Evolutionary conservation across 805 yeast genomes (phyloP).

Genomic region (Candida endomychidarum): DNA sequence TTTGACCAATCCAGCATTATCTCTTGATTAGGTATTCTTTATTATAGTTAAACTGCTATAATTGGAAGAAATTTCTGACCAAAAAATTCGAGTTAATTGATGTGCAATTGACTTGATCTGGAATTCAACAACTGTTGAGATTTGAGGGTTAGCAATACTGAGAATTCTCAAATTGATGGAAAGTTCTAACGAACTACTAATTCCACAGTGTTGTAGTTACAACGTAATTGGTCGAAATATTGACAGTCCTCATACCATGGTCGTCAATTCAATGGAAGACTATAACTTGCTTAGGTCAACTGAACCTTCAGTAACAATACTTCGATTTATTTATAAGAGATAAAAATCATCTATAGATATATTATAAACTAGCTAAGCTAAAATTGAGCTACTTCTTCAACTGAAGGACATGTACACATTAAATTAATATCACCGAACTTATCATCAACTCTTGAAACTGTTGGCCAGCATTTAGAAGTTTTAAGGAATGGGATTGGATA

Average conservation of each 20-base stretch:
- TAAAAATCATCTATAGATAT: too few relatives aligned
- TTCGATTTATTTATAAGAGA: too few relatives aligned
- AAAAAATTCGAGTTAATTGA: too few relatives aligned
- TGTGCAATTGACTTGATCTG: not conserved
- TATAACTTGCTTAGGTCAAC: too few relatives aligned
- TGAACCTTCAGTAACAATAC: too few relatives aligned
- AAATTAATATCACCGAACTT: constrained; percentile 91
- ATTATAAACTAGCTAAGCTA: not conserved
- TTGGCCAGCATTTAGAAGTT: constrained; percentile 88
- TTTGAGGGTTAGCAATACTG: not conserved
- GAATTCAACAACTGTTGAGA: not conserved
- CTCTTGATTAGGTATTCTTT: too few relatives aligned
- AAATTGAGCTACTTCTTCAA: constrained; percentile 58
- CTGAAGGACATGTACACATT: constrained; percentile 90
- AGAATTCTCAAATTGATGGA: not conserved
- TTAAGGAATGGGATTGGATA: constrained; percentile 80
- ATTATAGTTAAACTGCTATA: too few relatives aligned
- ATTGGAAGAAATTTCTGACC: too few relatives aligned
- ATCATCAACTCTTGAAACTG: constrained; percentile 90
- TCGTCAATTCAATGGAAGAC: too few relatives aligned
- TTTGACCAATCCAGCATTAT: constrained; percentile 13
- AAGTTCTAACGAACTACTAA: not conserved
- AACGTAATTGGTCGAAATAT: too few relatives aligned
- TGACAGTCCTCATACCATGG: too few relatives aligned
- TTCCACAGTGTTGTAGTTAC: too few relatives aligned